Base-by-base conservation (phyloP, 2,329 filamentous ascomycete genomes). In the Penicillium freii region DNA sequence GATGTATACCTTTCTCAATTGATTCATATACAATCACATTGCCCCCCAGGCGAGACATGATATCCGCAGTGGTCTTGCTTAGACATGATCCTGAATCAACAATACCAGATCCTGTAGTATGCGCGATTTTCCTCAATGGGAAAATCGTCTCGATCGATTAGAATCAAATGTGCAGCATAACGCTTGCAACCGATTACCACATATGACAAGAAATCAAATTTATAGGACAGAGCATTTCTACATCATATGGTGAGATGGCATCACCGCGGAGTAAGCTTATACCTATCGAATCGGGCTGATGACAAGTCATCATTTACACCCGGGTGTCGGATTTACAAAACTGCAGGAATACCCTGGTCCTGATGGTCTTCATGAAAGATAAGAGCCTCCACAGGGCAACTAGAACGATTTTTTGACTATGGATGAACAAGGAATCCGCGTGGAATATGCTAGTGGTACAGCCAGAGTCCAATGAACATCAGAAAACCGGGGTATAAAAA, bases 381-480 rank as follows among this genome's bases (percentile, higher is more conserved):
- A 38, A 33, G 36, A 58, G 40, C 46, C 45, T 38, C 34, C 11
- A 36, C 10, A 43, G 34, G 51, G 57, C 45, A 56, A 66, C 25
- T 34, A 59, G 59, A 58, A 55, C 36, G 42, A 57, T 63, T 64
- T 45, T 45, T 39, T 51, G 56, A 58, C 56, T 60, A 62, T 56
- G 51, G 49, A 49, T 59, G 60, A 43, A 62, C 54, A 50, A 56
- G 51, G 39, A 61, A 56, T 59, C 60, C 63, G 47, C 54, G 56
- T 48, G 52, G 43, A 57, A 54, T 52, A 56, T 65, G 59, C 60
- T 66, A 66, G 54, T 67, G 58, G 65, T 67, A 67, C 65, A 67
- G 56, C 65, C 65, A 67, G 65, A 62, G 65, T 67, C 65, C 65
- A 63, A 66, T 66, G 42, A 67, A 65, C 61, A 66, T 67, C 62